A percentile compares a stretch with the other conserved stretches of the same genome.
phyloP scores from a whole-genome alignment of 805 yeast genomes.

The Starmerella ratchasimensis region DNA sequence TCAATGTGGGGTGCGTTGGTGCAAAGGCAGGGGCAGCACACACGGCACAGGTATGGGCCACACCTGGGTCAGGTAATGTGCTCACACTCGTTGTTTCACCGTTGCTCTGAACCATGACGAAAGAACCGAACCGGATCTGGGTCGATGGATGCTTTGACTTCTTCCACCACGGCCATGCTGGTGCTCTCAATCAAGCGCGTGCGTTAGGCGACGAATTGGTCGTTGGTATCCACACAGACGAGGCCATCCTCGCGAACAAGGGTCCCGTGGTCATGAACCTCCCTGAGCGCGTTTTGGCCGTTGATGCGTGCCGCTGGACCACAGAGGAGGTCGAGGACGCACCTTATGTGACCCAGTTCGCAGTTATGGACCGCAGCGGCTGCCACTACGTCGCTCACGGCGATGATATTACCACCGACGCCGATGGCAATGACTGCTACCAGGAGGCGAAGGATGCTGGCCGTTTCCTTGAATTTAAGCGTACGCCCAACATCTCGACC shows the following conservation, averaged over 20 bases:
- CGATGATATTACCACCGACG: constrained; percentile 94
- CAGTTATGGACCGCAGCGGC: constrained; percentile 54
- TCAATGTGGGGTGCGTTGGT: too few relatives aligned
- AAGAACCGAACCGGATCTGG: constrained; percentile 55
- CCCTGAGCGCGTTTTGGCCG: constrained; percentile 70
- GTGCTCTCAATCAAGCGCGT: constrained; percentile 88
- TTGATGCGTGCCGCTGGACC: constrained; percentile 83
- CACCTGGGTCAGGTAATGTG: too few relatives aligned
- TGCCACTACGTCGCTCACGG: constrained; percentile 96
- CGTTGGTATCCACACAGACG: constrained; percentile 90
- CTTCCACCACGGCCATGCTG: constrained; percentile 94
- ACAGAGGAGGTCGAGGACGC: constrained; percentile 58
- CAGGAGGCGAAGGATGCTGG: constrained; percentile 69
- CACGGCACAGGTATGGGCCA: too few relatives aligned
- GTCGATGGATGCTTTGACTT: constrained; percentile 97
- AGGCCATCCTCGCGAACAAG: constrained; percentile 65
- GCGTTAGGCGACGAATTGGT: constrained; percentile 60
- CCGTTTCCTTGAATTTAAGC: constrained; percentile 76
- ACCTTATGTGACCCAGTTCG: constrained; percentile 86
- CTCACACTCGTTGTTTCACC: not conserved
- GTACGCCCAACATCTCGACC: constrained; percentile 89
- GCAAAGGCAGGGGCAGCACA: too few relatives aligned
- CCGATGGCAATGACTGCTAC: constrained; percentile 88
- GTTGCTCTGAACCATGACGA: not conserved
- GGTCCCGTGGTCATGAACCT: constrained; percentile 90